Evolutionary conservation across 164 flowering plant species (phyloP).

Genomic region (Nymphaea colorata): DNA sequence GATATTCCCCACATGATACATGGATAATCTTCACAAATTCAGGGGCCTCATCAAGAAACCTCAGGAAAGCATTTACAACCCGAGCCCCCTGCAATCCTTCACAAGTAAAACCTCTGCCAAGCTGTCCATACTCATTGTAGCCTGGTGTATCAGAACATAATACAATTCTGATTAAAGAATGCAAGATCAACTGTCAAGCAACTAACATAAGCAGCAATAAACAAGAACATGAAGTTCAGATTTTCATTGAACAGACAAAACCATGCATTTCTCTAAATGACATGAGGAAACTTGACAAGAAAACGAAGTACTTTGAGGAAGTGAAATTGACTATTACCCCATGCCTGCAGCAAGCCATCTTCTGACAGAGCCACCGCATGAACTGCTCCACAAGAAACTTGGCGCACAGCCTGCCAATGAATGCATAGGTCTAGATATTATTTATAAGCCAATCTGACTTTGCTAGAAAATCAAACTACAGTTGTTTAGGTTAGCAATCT

Average conservation of each 20-base stretch:
- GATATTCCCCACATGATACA: slow-evolving; percentile 99
- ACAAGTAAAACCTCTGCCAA: slow-evolving; percentile 94
- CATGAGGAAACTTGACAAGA: too few relatives aligned
- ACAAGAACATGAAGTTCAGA: not conserved
- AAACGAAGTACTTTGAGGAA: too few relatives aligned
- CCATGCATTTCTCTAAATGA: not conserved
- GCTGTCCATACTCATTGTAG: slow-evolving; percentile 98
- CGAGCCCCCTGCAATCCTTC: slow-evolving; percentile 96
- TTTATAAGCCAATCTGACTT: too few relatives aligned
- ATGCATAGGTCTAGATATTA: not conserved
- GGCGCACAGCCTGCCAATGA: slow-evolving; percentile 49
- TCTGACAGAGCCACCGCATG: slow-evolving; percentile 90
- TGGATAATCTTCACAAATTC: slow-evolving; percentile 85
- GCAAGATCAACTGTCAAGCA: not conserved
- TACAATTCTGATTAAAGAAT: slow-evolving; percentile 20
- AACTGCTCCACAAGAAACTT: slow-evolving; percentile 94
- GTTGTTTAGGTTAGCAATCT: too few relatives aligned
- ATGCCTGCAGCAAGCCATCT: slow-evolving; percentile 83
- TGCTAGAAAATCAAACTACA: too few relatives aligned
- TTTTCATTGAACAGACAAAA: not conserved
- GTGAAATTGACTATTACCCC: slow-evolving; percentile 43
- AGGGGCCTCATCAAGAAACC: slow-evolving; percentile 90
- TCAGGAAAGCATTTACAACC: slow-evolving; percentile 61
- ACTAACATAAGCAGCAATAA: not conserved
- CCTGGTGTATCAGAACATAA: slow-evolving; percentile 61